Percentiles rank a stretch among this genome's conserved stretches.
Evolutionary conservation across 164 flowering plant genomes (phyloP).

Genomic region (Chimonanthus salicifolius): DNA sequence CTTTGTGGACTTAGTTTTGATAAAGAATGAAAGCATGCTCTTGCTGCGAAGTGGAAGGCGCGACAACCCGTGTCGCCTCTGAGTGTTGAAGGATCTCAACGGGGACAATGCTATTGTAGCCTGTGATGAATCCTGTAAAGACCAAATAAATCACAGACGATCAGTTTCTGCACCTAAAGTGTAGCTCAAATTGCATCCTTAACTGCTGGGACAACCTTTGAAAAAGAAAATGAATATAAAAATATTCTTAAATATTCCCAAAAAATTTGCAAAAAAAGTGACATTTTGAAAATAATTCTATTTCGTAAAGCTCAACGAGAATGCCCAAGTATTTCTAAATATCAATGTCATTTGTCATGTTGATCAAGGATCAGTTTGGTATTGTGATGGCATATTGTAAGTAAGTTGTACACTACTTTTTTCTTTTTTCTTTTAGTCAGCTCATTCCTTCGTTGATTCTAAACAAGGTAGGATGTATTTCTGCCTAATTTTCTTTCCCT

Average conservation of each 20-base stretch:
- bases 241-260: background rate
- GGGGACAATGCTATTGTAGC: conserved; percentile 42
- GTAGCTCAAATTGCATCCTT: no score
- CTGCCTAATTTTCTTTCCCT: no score
- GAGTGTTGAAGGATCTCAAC: conserved; percentile 52
- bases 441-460: no score
- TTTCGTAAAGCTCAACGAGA: background rate
- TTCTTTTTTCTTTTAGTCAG: no score
- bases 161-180: background rate
- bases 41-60: conserved; percentile 51
- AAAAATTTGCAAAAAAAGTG: background rate
- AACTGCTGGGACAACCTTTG: background rate
- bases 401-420: no score
- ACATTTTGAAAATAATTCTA: background rate
- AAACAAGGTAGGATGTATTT: no score
- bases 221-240: no score
- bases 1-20: conserved; percentile 50
- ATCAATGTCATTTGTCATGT: no score
- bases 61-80: conserved; percentile 29
- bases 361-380: no score
- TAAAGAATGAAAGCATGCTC: conserved; percentile 69
- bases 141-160: background rate
- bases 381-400: no score
- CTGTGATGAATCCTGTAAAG: conserved; percentile 46
- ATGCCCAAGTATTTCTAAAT: no score